These are phyloP conservation scores for Candida ortonii DNA, from an alignment of 805 yeast species.

Conservation along the genomic window DNA sequence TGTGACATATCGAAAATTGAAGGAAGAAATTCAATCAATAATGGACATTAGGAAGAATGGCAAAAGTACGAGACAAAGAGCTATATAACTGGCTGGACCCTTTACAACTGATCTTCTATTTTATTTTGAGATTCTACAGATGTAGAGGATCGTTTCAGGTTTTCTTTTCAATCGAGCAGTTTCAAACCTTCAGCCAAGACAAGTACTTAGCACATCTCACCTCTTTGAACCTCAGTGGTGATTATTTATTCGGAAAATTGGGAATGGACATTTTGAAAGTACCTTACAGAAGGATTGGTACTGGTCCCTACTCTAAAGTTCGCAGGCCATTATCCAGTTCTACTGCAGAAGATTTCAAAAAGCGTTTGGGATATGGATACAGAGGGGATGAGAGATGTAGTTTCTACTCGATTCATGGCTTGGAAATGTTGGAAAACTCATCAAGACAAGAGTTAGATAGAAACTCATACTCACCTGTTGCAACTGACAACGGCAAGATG, in stretches of 20 bases:
- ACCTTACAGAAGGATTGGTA: conserved; percentile 17
- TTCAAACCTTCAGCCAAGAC: conserved; percentile 6
- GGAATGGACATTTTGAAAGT: conserved; percentile 22
- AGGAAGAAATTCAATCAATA: conserved; percentile 3
- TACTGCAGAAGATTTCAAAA: neutral
- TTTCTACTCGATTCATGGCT: too few relatives aligned
- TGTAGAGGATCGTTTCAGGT: conserved; percentile 18
- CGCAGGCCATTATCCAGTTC: conserved; percentile 8
- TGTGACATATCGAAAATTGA: conserved; percentile 3
- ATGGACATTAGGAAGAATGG: conserved; percentile 10
- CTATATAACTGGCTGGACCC: conserved; percentile 17
- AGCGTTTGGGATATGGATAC: neutral
- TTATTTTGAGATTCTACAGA: conserved; percentile 12
- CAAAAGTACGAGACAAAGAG: conserved; percentile 25
- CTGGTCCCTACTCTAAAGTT: conserved; percentile 15
- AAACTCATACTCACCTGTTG: too few relatives aligned
- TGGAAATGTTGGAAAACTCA: too few relatives aligned
- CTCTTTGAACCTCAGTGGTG: conserved; percentile 17
- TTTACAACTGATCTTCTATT: conserved; percentile 13
- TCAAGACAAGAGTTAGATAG: too few relatives aligned
- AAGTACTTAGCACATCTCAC: conserved; percentile 19
- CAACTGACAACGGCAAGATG: too few relatives aligned
- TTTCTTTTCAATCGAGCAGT: conserved; percentile 5
- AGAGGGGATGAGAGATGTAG: neutral
- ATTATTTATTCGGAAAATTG: conserved; percentile 26